Conservation (phyloP, 805 yeast genomes). For the Candida takata region DNA sequence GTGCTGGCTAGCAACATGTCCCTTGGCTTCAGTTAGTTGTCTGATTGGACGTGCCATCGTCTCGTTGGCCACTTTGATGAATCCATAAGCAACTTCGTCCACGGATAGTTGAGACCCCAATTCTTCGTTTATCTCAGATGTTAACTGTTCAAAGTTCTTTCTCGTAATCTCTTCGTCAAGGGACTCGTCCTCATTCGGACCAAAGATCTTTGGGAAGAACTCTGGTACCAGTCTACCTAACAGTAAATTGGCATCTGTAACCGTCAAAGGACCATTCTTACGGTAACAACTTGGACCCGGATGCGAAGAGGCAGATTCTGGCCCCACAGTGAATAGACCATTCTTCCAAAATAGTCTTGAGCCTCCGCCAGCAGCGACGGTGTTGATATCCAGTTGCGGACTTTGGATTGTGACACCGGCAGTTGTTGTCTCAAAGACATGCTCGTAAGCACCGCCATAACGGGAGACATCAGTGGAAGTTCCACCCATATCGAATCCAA, state of each 20-base stretch:
- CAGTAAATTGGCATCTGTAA: constrained; percentile 77
- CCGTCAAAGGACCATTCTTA: constrained; percentile 77
- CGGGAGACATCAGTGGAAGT: constrained; percentile 83
- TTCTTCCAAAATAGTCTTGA: constrained; percentile 60
- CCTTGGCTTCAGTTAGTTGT: constrained; percentile 78
- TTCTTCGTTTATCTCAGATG: constrained; percentile 48
- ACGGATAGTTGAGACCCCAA: constrained; percentile 36
- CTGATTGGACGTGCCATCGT: constrained; percentile 90
- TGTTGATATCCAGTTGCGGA: constrained; percentile 75
- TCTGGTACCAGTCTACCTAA: constrained; percentile 69
- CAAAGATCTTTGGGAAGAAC: constrained; percentile 75
- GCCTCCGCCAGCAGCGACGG: constrained; percentile 86
- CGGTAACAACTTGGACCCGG: constrained; percentile 89
- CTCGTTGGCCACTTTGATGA: constrained; percentile 76
- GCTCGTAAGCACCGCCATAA: constrained; percentile 60
- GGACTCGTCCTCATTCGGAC: constrained; percentile 69
- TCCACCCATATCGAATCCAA: constrained; percentile 90
- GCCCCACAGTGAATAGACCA: constrained; percentile 76
- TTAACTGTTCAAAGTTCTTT: constrained; percentile 43
- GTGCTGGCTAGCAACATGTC: constrained; percentile 59
- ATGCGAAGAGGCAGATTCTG: constrained; percentile 80
- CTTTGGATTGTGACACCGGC: constrained; percentile 82
- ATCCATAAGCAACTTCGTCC: constrained; percentile 74
- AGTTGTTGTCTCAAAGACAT: constrained; percentile 75
- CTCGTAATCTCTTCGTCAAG: constrained; percentile 44